A percentile compares a stretch with the other conserved stretches of the same genome.
These are phyloP conservation scores for Laguncularia racemosa DNA, from an alignment of 345 rosid genomes.

Conservation along the genomic window DNA sequence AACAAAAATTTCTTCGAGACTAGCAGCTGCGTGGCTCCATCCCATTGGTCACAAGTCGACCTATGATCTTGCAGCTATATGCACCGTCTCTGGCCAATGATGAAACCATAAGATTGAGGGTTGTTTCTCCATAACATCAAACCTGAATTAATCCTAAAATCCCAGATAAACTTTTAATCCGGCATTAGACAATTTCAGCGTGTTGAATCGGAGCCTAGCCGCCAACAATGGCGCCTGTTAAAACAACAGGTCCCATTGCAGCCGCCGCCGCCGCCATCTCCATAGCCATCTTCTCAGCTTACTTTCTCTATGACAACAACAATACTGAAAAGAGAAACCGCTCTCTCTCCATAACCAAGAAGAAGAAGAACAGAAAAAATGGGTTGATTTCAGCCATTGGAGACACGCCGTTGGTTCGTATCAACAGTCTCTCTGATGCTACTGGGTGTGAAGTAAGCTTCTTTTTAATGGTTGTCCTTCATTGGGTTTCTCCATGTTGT, in stretches of 20 bases:
- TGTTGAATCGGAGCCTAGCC: background rate
- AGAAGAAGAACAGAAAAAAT: slow-evolving; percentile 21
- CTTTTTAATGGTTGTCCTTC: slow-evolving; percentile 4
- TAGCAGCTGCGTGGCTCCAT: no score
- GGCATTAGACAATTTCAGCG: no score
- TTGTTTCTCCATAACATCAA: no score
- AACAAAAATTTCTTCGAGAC: no score
- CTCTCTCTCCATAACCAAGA: slow-evolving; percentile 3
- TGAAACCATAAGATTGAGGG: no score
- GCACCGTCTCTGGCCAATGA: no score
- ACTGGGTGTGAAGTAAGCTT: slow-evolving; percentile 79
- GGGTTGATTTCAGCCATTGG: slow-evolving; percentile 76
- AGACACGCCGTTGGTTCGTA: slow-evolving; percentile 79
- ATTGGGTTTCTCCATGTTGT: background rate
- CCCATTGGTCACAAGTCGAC: no score
- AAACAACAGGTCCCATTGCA: slow-evolving; percentile 31
- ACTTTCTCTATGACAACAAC: slow-evolving; percentile 20
- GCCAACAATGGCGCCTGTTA: slow-evolving; percentile 50
- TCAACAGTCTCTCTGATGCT: slow-evolving; percentile 86
- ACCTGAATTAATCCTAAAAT: no score
- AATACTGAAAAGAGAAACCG: slow-evolving; percentile 13
- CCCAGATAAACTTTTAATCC: no score
- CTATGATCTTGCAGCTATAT: no score
- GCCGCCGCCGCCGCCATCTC: slow-evolving; percentile 39
- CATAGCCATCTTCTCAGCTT: slow-evolving; percentile 33